These are phyloP conservation scores for Saccharomyces pastorianus DNA, from an alignment of 1,139 yeast species.

Conservation along the genomic window DNA sequence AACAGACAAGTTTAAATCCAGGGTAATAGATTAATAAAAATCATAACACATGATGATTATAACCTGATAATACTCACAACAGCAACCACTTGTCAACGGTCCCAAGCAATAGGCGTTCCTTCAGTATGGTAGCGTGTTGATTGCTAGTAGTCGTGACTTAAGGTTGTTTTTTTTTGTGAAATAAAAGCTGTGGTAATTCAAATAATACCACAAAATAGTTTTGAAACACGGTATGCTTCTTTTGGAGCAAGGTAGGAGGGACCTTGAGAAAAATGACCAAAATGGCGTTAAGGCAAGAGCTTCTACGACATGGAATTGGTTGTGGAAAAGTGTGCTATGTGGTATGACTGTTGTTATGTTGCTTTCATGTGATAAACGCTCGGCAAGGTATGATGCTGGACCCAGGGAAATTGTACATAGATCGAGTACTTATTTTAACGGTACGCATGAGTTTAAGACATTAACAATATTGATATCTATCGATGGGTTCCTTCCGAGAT, in stretches of 20 bases:
- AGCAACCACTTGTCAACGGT: background rate
- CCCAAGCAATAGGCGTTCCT: background rate
- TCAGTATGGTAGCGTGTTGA: background rate
- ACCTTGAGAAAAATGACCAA: background rate
- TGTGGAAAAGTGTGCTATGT: background rate
- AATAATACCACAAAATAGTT: background rate
- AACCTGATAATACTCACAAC: background rate
- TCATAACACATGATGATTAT: background rate
- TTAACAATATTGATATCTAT: constrained; percentile 71
- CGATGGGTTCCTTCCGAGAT: constrained; percentile 90
- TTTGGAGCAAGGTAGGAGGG: background rate
- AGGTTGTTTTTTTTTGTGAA: too few species aligned
- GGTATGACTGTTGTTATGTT: background rate
- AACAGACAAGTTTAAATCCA: background rate
- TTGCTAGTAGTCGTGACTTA: background rate
- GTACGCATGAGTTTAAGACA: constrained; percentile 65
- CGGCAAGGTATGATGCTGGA: background rate
- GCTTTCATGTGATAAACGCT: background rate
- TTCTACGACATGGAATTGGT: background rate
- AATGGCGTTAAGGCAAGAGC: background rate
- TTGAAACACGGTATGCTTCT: background rate
- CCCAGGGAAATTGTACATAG: background rate
- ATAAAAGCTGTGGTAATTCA: too few species aligned
- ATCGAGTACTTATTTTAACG: constrained; percentile 36
- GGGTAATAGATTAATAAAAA: background rate